Percentiles rank a stretch among this genome's conserved stretches.
Conservation (phyloP, 805 yeast genomes). For the Starmerella scarabaei region DNA sequence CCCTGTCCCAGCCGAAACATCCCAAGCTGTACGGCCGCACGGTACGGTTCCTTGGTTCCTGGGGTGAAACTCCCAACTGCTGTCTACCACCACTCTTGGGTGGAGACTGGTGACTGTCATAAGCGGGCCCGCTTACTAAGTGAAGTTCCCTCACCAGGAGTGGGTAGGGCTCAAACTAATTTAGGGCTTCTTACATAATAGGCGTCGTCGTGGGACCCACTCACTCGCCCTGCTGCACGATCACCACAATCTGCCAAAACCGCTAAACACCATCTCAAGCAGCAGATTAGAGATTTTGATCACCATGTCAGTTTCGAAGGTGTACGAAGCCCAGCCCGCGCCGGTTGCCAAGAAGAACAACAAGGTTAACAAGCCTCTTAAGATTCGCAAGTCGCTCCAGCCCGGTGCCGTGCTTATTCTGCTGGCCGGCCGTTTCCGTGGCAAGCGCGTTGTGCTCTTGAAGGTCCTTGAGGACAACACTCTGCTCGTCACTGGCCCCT, state of each 20-base stretch:
- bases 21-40: too few relatives aligned
- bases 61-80: too few relatives aligned
- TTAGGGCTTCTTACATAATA: conserved; percentile 7
- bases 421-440: conserved; percentile 99
- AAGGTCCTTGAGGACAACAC: conserved; percentile 97
- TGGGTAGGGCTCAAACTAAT: background rate
- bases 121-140: too few relatives aligned
- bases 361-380: conserved; percentile 86
- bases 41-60: too few relatives aligned
- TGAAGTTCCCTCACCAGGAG: too few relatives aligned
- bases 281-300: conserved; percentile 5
- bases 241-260: conserved; percentile 1
- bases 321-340: conserved; percentile 81
- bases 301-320: conserved; percentile 27
- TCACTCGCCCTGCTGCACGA: background rate
- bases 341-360: conserved; percentile 80
- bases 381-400: conserved; percentile 86
- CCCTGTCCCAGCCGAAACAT: too few relatives aligned
- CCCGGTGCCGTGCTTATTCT: conserved; percentile 97
- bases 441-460: conserved; percentile 98
- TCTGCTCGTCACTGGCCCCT: conserved; percentile 93
- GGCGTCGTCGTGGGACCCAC: background rate
- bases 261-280: background rate
- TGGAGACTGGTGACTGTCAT: too few relatives aligned
- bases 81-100: too few relatives aligned